A percentile compares a stretch with the other conserved stretches of the same genome.
These are phyloP conservation scores for Calocybe gangraenosa DNA, from an alignment of 768 basidiomycete genomes.

Conservation along the genomic window DNA sequence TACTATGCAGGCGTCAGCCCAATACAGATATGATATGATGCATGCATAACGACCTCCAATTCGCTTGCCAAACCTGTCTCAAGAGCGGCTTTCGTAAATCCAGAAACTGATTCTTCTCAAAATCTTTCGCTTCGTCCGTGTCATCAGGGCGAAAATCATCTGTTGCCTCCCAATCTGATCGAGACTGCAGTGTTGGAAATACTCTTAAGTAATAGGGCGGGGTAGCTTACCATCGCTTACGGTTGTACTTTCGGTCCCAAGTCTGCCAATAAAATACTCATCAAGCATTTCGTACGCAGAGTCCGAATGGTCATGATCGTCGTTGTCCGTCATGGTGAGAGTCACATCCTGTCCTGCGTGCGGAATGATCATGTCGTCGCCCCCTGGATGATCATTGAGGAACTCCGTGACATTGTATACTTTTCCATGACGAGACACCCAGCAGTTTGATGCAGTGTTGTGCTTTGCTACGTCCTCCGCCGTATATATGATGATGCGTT, in stretches of 20 bases:
- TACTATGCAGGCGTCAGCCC: no score
- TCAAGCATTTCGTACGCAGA: slow-evolving; percentile 90
- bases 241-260: slow-evolving; percentile 70
- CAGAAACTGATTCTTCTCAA: slow-evolving; percentile 84
- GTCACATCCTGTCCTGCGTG: slow-evolving; percentile 85
- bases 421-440: slow-evolving; percentile 75
- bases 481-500: slow-evolving; percentile 70
- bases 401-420: slow-evolving; percentile 91
- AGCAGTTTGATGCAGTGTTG: slow-evolving; percentile 60
- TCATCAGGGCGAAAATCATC: slow-evolving; percentile 92
- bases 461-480: slow-evolving; percentile 70
- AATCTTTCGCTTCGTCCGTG: slow-evolving; percentile 80
- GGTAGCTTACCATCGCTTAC: slow-evolving; percentile 69
- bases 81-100: slow-evolving; percentile 85
- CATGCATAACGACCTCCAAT: slow-evolving; percentile 78
- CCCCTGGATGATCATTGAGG: slow-evolving; percentile 87
- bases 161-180: slow-evolving; percentile 79
- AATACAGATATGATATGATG: neutral
- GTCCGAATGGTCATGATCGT: slow-evolving; percentile 86
- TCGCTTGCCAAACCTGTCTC: slow-evolving; percentile 81
- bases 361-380: slow-evolving; percentile 83
- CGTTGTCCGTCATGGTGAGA: slow-evolving; percentile 71
- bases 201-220: neutral
- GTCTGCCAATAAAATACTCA: slow-evolving; percentile 79
- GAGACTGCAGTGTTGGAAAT: neutral